phyloP scores from a whole-genome alignment of 441 rosid genomes.

The Aquilaria agallochum region DNA sequence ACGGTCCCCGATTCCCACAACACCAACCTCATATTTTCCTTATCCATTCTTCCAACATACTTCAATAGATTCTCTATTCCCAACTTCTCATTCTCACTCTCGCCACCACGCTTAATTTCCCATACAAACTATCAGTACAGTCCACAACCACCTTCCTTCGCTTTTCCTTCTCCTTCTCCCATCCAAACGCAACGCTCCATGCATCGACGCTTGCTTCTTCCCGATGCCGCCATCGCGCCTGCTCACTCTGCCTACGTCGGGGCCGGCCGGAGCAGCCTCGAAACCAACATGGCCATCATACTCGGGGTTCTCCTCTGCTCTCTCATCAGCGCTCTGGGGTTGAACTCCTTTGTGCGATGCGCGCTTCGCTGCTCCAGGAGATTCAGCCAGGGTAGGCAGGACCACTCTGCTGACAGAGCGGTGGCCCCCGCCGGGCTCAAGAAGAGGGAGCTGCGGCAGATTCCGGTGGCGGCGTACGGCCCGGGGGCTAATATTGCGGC shows the following conservation, averaged over 20 bases:
- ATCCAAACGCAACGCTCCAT: neutral
- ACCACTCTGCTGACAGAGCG: slow-evolving; percentile 12
- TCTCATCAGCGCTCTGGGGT: slow-evolving; percentile 42
- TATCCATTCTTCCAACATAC: too few relatives aligned
- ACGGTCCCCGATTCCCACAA: too few relatives aligned
- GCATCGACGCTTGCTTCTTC: slow-evolving; percentile 28
- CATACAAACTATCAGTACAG: too few relatives aligned
- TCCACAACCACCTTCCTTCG: too few relatives aligned
- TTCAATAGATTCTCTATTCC: too few relatives aligned
- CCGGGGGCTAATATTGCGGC: slow-evolving; percentile 35
- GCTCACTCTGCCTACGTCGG: slow-evolving; percentile 20
- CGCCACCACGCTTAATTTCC: too few relatives aligned
- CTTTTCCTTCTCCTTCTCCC: too few relatives aligned
- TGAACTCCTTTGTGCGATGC: slow-evolving; percentile 48
- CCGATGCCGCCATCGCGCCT: slow-evolving; percentile 14
- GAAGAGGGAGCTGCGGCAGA: slow-evolving; percentile 52
- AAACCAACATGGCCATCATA: slow-evolving; percentile 58
- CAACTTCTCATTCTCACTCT: too few relatives aligned
- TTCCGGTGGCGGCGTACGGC: slow-evolving; percentile 56
- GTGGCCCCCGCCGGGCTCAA: slow-evolving; percentile 55
- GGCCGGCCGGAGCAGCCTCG: slow-evolving; percentile 32
- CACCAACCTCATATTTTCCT: too few relatives aligned
- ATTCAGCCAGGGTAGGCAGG: slow-evolving; percentile 23
- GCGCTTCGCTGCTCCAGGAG: slow-evolving; percentile 44
- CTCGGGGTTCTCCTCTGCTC: slow-evolving; percentile 52